Conservation (phyloP, 306 rosid genomes). For the Rubus parviflorus region DNA sequence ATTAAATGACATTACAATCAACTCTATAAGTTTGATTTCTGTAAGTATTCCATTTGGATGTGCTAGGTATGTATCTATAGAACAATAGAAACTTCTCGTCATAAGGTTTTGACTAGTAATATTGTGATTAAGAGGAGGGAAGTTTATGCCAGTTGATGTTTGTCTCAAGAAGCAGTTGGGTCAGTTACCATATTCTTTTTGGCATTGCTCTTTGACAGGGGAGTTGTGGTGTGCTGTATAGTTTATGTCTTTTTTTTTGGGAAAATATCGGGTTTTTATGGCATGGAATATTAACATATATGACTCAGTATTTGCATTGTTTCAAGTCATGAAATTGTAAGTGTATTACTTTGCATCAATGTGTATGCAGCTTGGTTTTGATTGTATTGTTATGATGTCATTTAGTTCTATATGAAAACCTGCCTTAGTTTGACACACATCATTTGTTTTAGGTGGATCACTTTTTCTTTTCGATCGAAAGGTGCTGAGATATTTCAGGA, state of each 20-base stretch:
- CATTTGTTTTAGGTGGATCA: conserved; percentile 71
- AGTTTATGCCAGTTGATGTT: background rate
- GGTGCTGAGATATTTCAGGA: conserved; percentile 85
- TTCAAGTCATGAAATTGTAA: conserved; percentile 10
- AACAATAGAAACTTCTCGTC: background rate
- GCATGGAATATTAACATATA: background rate
- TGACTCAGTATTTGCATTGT: background rate
- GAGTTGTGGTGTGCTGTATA: background rate
- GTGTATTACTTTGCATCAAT: conserved; percentile 8
- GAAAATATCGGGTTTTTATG: too few species aligned
- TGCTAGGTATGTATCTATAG: background rate
- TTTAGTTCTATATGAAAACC: conserved; percentile 3
- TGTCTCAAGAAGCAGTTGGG: background rate
- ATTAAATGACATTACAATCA: background rate
- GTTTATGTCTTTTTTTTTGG: background rate
- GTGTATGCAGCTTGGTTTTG: conserved; percentile 1
- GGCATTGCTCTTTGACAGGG: background rate
- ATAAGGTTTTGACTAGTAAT: background rate
- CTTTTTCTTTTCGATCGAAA: conserved; percentile 89
- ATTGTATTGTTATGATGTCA: background rate
- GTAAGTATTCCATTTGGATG: background rate
- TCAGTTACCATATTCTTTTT: background rate
- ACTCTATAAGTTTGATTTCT: background rate
- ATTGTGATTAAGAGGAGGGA: background rate
- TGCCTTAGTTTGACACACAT: conserved; percentile 29